phyloP scores from a whole-genome alignment of 768 basidiomycete genomes.

The Cytidiella melzeri region DNA sequence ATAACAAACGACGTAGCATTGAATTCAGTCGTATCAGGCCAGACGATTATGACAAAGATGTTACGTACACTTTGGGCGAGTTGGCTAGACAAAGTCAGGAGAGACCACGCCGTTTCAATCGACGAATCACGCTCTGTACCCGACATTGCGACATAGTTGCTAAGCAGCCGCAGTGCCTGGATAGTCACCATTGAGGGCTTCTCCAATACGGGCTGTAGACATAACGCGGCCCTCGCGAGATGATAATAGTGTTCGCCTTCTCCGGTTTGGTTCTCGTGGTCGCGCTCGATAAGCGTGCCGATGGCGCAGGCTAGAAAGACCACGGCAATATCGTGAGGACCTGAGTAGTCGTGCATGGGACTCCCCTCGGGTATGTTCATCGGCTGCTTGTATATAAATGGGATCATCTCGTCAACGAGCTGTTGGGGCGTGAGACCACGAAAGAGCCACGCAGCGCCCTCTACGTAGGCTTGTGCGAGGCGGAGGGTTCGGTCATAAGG shows the following conservation, averaged over 20 bases:
- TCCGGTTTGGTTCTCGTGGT: slow-evolving; percentile 23
- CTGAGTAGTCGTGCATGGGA: slow-evolving; percentile 30
- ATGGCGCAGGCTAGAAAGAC: slow-evolving; percentile 27
- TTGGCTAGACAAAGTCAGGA: slow-evolving; percentile 51
- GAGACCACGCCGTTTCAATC: slow-evolving; percentile 30
- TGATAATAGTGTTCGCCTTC: slow-evolving; percentile 58
- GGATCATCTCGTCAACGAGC: slow-evolving; percentile 59
- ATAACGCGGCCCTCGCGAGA: slow-evolving; percentile 57
- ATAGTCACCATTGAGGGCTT: slow-evolving; percentile 67
- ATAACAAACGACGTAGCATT: neutral
- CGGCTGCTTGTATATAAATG: slow-evolving; percentile 44
- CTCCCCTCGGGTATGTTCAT: slow-evolving; percentile 18
- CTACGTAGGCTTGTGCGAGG: slow-evolving; percentile 40
- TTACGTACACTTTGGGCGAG: slow-evolving; percentile 52
- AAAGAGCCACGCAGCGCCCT: slow-evolving; percentile 48
- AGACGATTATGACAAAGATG: slow-evolving; percentile 23
- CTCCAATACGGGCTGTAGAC: slow-evolving; percentile 62
- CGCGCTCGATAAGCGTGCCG: slow-evolving; percentile 24
- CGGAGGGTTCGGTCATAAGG: slow-evolving; percentile 40
- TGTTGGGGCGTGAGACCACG: slow-evolving; percentile 41
- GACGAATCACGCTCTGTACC: slow-evolving; percentile 62
- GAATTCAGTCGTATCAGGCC: neutral
- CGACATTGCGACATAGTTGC: slow-evolving; percentile 66
- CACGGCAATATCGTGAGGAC: slow-evolving; percentile 28
- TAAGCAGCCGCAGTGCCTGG: slow-evolving; percentile 61